These are phyloP conservation scores for Xanthoconium stramineum DNA, from an alignment of 768 basidiomycete species.

Conservation along the genomic window DNA sequence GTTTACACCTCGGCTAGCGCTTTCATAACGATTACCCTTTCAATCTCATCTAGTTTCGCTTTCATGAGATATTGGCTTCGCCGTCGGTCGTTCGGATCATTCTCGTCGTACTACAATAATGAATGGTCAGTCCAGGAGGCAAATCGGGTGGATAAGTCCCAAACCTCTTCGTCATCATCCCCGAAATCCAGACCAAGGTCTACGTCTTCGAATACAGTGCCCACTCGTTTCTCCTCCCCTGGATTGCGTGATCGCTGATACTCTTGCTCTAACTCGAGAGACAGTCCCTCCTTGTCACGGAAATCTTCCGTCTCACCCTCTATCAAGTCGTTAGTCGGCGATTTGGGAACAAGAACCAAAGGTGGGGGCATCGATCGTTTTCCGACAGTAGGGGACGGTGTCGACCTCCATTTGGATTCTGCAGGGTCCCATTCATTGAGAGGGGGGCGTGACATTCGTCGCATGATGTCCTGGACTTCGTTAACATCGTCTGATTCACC, in stretches of 20 bases:
- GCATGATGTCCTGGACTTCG: slow-evolving; percentile 36
- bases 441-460: slow-evolving; percentile 38
- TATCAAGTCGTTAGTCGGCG: slow-evolving; percentile 28
- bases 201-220: slow-evolving; percentile 44
- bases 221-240: slow-evolving; percentile 43
- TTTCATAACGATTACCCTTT: slow-evolving; percentile 46
- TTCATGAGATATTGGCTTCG: slow-evolving; percentile 74
- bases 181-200: slow-evolving; percentile 42
- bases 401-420: slow-evolving; percentile 34
- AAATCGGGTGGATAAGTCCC: slow-evolving; percentile 16
- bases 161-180: slow-evolving; percentile 43
- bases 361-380: slow-evolving; percentile 56
- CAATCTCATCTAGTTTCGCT: slow-evolving; percentile 76
- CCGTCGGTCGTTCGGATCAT: slow-evolving; percentile 71
- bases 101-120: slow-evolving; percentile 53
- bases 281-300: slow-evolving; percentile 16
- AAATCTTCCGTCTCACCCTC: slow-evolving; percentile 21
- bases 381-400: slow-evolving; percentile 30
- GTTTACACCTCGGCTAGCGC: not conserved
- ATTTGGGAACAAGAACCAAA: slow-evolving; percentile 45
- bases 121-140: slow-evolving; percentile 14
- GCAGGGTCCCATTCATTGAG: slow-evolving; percentile 38
- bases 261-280: slow-evolving; percentile 30
- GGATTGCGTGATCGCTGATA: slow-evolving; percentile 31
- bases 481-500: slow-evolving; percentile 33